phyloP scores from a whole-genome alignment of 2,329 filamentous ascomycete species.

The Diplocarpon mali region DNA sequence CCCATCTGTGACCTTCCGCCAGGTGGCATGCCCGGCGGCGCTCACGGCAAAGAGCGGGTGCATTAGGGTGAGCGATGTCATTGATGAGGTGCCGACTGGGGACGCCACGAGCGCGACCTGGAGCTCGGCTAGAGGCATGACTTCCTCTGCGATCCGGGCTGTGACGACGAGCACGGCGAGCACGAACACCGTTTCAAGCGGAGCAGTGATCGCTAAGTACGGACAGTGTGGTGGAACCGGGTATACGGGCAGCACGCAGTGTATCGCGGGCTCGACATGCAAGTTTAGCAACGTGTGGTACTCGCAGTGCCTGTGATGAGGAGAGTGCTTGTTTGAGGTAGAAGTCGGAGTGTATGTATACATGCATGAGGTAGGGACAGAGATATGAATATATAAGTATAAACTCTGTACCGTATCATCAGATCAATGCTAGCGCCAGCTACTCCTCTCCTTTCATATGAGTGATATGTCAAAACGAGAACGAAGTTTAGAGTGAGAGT shows the following conservation, averaged over 20 bases:
- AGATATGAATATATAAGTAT: too few species aligned
- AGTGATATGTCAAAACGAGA: too few species aligned
- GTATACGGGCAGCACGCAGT: slow-evolving; percentile 6
- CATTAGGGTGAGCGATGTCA: slow-evolving; percentile 24
- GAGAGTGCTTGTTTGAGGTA: too few species aligned
- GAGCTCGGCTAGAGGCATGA: not conserved
- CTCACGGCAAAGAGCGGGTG: slow-evolving; percentile 35
- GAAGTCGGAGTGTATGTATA: too few species aligned
- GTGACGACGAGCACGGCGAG: not conserved
- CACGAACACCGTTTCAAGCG: not conserved
- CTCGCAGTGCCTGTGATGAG: slow-evolving; percentile 10
- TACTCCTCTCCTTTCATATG: too few species aligned
- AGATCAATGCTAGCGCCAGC: too few species aligned
- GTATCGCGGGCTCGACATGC: slow-evolving; percentile 6
- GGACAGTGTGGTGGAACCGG: slow-evolving; percentile 11
- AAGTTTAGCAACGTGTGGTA: slow-evolving; percentile 6
- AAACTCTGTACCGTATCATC: too few species aligned
- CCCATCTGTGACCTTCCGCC: slow-evolving; percentile 34
- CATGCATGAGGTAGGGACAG: too few species aligned
- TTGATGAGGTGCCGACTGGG: slow-evolving; percentile 10
- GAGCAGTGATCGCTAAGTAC: not conserved
- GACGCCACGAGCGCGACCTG: too few species aligned
- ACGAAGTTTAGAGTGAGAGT: too few species aligned
- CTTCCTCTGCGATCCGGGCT: slow-evolving; percentile 1
- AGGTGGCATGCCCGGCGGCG: slow-evolving; percentile 37